Base-by-base conservation (phyloP, 345 rosid species). In the Salix udensis region DNA sequence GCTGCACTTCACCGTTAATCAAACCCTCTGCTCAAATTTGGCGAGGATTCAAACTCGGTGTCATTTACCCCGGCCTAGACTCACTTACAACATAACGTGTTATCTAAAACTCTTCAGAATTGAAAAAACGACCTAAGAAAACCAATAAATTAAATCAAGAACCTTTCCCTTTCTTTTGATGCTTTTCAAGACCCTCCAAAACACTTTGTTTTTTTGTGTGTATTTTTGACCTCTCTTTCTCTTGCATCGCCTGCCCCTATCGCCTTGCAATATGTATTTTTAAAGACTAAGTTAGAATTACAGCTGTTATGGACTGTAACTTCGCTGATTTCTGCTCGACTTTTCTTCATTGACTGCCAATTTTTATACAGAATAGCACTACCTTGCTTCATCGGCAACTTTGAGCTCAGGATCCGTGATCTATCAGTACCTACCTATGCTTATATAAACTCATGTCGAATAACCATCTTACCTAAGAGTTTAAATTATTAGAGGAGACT, bases 401-500 rank as follows among this genome's bases (percentile, higher is more conserved):
- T 44, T 44, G 50, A 52, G 62, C 26, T 9, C 62, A 55, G 26
- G 62, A n/a, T 4, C 34, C 4, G 50, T 44, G 50, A 44, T 44
- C 13, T 11, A 13, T 44, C 16, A 13, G 4, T 11, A 44, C 6
- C 53, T 0, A 30, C 4, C 31, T 30, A 0, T 50, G 55, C 55
- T 50, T 18, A 50, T 50, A 18, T 30, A 30, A 30, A 30, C 2
- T 30, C 31, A 30, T 30, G 31, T 30, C 4, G 4, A 30, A 3
- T 30, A 9, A 39, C 0, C 0, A 1, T 39, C 2, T 39, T 1
- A 1, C 0, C 40, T 39, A 7, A 39, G 0, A 7, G 7, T 2
- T 39, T 39, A 39, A 39, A 7, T 2, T 39, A 0, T 7, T 39
- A 39, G 2, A 0, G 8, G 2, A 39, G 2, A 1, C 1, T 7